These are phyloP conservation scores for Marsdenia floribunda DNA, from an alignment of 257 asterid genomes.

Conservation along the genomic window DNA sequence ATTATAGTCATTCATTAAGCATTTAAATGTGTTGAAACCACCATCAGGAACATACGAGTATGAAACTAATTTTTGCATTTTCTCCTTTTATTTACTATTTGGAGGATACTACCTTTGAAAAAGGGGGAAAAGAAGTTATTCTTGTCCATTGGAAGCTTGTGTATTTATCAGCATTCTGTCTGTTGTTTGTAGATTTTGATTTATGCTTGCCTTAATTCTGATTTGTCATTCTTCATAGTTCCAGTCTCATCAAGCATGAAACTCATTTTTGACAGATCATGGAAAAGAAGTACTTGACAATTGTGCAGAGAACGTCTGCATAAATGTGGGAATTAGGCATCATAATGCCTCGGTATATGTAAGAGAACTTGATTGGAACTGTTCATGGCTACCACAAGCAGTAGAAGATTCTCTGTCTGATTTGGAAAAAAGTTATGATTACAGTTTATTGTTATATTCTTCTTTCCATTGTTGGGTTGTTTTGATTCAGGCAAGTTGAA, in stretches of 20 bases:
- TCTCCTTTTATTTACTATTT: not conserved
- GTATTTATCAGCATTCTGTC: not conserved
- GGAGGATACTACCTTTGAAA: not conserved
- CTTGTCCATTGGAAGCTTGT: not conserved
- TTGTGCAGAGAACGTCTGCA: slow-evolving; percentile 57
- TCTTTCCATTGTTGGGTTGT: not conserved
- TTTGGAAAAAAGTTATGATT: slow-evolving; percentile 38
- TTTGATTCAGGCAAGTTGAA: not conserved
- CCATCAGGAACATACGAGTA: not conserved
- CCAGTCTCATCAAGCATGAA: slow-evolving; percentile 19
- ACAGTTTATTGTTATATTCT: not conserved
- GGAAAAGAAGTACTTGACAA: slow-evolving; percentile 76
- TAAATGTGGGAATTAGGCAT: slow-evolving; percentile 48
- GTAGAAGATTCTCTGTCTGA: slow-evolving; percentile 31
- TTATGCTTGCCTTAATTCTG: not conserved
- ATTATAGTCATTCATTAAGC: not conserved
- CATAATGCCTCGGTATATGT: slow-evolving; percentile 47
- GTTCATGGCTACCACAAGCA: slow-evolving; percentile 57
- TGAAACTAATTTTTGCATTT: not conserved
- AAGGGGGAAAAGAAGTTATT: not conserved
- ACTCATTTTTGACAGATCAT: slow-evolving; percentile 43
- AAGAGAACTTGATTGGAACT: slow-evolving; percentile 93
- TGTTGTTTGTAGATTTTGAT: not conserved
- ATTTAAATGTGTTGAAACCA: not conserved
- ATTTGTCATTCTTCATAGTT: slow-evolving; percentile 4